phyloP scores from a whole-genome alignment of 208 protist genomes.

The Leishmania tarentolae region DNA sequence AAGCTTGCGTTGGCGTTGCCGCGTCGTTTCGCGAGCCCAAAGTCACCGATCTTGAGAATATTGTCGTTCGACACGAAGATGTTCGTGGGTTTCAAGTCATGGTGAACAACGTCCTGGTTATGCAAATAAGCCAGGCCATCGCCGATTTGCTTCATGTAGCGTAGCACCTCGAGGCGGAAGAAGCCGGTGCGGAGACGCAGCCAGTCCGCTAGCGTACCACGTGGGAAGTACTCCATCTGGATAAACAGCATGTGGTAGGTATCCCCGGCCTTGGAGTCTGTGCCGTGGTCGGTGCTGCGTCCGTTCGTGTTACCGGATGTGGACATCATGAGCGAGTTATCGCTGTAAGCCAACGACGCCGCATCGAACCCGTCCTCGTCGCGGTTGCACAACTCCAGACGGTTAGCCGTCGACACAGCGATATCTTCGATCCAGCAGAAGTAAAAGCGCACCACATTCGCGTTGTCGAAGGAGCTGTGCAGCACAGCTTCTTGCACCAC shows the following conservation, averaged over 20 bases:
- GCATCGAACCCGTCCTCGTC: conserved; percentile 55
- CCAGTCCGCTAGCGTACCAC: conserved; percentile 72
- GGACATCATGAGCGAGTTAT: conserved; percentile 20
- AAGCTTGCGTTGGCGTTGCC: conserved; percentile 1
- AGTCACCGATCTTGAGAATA: conserved; percentile 86
- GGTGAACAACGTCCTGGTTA: conserved; percentile 72
- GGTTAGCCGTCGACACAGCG: conserved; percentile 40
- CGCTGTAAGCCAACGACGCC: conserved; percentile 27
- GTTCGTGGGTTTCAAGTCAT: conserved; percentile 88
- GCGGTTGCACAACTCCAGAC: conserved; percentile 50
- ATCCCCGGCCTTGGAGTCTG: conserved; percentile 5
- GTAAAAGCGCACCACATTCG: conserved; percentile 86
- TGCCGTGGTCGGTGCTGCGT: neutral
- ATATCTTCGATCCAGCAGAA: conserved; percentile 86
- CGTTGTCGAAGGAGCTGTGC: conserved; percentile 81
- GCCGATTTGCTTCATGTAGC: conserved; percentile 66
- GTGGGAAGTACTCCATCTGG: conserved; percentile 86
- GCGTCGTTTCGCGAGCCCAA: conserved; percentile 76
- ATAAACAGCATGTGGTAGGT: conserved; percentile 83
- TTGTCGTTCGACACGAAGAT: conserved; percentile 69
- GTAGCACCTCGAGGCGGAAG: conserved; percentile 62
- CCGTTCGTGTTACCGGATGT: conserved; percentile 1
- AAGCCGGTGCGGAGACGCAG: conserved; percentile 52
- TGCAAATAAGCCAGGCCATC: conserved; percentile 78
- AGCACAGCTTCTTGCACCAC: conserved; percentile 77